Conservation (phyloP, 2,329 filamentous ascomycete species). For the Fusarium verrucosum region DNA sequence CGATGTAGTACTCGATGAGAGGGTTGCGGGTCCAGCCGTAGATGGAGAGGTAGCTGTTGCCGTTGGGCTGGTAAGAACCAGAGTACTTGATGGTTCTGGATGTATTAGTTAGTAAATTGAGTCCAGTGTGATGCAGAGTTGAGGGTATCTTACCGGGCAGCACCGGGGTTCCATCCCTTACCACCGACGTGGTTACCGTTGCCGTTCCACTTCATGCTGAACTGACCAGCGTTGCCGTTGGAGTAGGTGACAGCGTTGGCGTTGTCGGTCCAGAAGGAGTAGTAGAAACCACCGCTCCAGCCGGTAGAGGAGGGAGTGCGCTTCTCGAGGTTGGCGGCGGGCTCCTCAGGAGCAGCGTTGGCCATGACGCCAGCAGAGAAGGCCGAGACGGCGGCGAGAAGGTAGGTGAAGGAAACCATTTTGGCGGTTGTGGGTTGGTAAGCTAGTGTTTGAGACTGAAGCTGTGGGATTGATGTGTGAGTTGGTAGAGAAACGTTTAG, state of each 20-base stretch:
- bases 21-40: constrained; percentile 54
- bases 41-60: constrained; percentile 51
- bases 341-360: constrained; percentile 27
- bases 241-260: constrained; percentile 56
- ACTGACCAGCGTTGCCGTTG: constrained; percentile 55
- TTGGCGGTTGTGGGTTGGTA: neutral
- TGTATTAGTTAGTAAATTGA: constrained; percentile 5
- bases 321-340: constrained; percentile 42
- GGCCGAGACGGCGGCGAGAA: constrained; percentile 33
- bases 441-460: neutral
- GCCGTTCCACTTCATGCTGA: constrained; percentile 56
- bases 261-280: constrained; percentile 60
- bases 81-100: constrained; percentile 42
- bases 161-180: constrained; percentile 41
- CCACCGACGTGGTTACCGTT: constrained; percentile 42
- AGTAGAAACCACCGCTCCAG: constrained; percentile 54
- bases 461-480: neutral
- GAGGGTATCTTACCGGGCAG: constrained; percentile 44
- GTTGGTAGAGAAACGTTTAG: neutral
- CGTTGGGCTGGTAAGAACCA: constrained; percentile 47
- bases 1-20: constrained; percentile 52
- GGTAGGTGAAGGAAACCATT: constrained; percentile 40
- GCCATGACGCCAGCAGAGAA: constrained; percentile 34
- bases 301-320: constrained; percentile 51
- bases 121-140: constrained; percentile 39